Percentiles rank a stretch among this genome's conserved stretches.
Evolutionary conservation across 768 basidiomycete genomes (phyloP).

Genomic region (Pisolithus albus): DNA sequence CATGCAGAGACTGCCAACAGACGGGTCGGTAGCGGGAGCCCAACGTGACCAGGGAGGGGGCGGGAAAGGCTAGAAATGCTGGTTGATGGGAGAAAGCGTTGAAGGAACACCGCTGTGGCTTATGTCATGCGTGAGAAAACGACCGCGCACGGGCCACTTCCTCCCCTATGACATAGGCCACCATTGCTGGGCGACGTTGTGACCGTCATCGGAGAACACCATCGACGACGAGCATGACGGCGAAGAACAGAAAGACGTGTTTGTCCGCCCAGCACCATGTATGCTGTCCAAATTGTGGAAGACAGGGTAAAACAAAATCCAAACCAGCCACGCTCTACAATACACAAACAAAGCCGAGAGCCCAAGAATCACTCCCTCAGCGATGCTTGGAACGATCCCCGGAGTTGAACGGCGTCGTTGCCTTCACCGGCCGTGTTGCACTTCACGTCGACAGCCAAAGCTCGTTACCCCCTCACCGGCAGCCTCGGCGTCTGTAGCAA

Average conservation of each 20-base stretch:
- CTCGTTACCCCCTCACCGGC: too few species aligned
- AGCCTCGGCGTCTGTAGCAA: too few species aligned
- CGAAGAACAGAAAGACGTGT: conserved; percentile 25
- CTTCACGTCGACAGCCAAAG: too few species aligned
- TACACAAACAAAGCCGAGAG: conserved; percentile 31
- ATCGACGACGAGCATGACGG: conserved; percentile 25
- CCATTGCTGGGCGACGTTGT: conserved; percentile 9
- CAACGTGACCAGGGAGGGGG: too few species aligned
- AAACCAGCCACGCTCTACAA: conserved; percentile 36
- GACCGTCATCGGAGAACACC: conserved; percentile 22
- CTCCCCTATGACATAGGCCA: conserved; percentile 20
- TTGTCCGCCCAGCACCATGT: conserved; percentile 51
- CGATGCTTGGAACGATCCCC: too few species aligned
- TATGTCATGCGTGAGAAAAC: conserved; percentile 41
- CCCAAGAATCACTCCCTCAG: not conserved
- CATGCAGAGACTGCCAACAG: conserved; percentile 27
- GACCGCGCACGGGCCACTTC: conserved; percentile 52
- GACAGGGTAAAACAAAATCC: conserved; percentile 71
- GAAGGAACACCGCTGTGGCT: conserved; percentile 46
- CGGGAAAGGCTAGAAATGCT: conserved; percentile 14
- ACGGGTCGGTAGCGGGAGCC: conserved; percentile 8
- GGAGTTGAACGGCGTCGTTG: too few species aligned
- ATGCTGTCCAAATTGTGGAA: conserved; percentile 66
- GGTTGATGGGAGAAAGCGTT: conserved; percentile 27
- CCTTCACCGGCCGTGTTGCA: too few species aligned